Evolutionary conservation across 805 yeast genomes (phyloP), one percentile per base, ranked within the genome.

Genomic region (Candida fluviatilis): DNA sequence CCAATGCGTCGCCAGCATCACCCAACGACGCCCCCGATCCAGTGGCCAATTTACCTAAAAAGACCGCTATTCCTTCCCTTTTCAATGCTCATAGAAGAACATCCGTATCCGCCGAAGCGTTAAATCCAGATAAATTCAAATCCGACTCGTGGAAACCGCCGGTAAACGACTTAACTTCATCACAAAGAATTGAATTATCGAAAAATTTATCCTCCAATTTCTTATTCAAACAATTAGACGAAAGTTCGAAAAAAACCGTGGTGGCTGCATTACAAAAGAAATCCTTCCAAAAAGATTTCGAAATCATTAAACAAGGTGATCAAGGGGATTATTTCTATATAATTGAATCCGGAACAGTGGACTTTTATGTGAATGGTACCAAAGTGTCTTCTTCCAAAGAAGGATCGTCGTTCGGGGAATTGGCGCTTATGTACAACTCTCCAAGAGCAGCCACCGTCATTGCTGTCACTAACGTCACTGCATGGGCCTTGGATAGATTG

Each of bases 401-500:
- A 28, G 97, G 98, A 5, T 78, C 95, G 4, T 82, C 91, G 32
- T 93, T 93, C 63, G 99, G 99, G 57, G 99, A 93, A 63, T 75
- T 93, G 54, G 99, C 99, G 3, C 74, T 93, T 52, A 89, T 93
- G 96, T 91, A 93, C 69, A 91, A 93, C 61, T 81, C 96, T 14
- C 97, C 97, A 45, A 81, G 99, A 64, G 98, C 98, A 5, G 98
- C 98, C 7, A 88, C 98, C 1, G 97, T 86, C 1, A 52, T 74
- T 18, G 90, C 96, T 7, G 72, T 84, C 5, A 87, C 84, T 43
- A 74, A 83, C 52, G 71, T 91, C 36, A 61, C 66, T 12, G 64
- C 71, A 48, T 91, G 96, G 96, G 93, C 95, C 2, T 73, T 93
- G 50, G 99, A 93, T 64, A 79, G 99, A 55, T 69, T 83, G 54